Evolutionary conservation across 78 protist genomes (phyloP), one percentile per base, ranked within the genome.

Genomic region (Dictyostelium capitatum): DNA sequence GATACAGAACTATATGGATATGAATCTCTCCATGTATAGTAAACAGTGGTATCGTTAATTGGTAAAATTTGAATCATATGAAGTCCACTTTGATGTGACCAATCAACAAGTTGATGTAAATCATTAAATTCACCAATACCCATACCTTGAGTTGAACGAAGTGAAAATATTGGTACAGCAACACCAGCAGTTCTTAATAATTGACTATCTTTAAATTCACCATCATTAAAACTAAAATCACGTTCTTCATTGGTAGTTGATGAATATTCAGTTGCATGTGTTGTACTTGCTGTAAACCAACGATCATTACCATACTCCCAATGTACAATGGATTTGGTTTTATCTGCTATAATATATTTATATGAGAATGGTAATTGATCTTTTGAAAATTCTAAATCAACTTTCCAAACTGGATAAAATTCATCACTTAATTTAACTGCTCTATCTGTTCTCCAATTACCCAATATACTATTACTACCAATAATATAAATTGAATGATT

Each of bases 81-180:
- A 23, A 80, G 19, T n/a, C 97, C 97, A 19, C 75, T 11, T 37
- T 28, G 43, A 41, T 23, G 69, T 10, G 94, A 65, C 96, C 95
- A 96, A 47, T 97, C 97, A 15, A 94, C 80, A 4, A 97, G 25
- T 15, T 14, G 30, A 19, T 17, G 51, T 8, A 98, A 11, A 62
- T 98, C 99, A 50, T 25, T 56, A 59, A 97, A 97, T 54, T 98
- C 99, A 25, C 99, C 99, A 72, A 97, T 83, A 30, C 99, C 99
- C 37, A 78, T 15, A 50, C 96, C 79, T 25, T 80, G 50, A 28
- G 41, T 74, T 5, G 83, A 53, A 10, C 98, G 37, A 30, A 97
- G 79, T 30, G 98, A 95, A 67, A 97, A 97, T 41, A 97, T 65
- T 25, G 98, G 98, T 20, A 97, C 51, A 7, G 95, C 95, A 30